Base-by-base conservation (phyloP, 1,139 yeast species). In the Geotrichum carabidarum region DNA sequence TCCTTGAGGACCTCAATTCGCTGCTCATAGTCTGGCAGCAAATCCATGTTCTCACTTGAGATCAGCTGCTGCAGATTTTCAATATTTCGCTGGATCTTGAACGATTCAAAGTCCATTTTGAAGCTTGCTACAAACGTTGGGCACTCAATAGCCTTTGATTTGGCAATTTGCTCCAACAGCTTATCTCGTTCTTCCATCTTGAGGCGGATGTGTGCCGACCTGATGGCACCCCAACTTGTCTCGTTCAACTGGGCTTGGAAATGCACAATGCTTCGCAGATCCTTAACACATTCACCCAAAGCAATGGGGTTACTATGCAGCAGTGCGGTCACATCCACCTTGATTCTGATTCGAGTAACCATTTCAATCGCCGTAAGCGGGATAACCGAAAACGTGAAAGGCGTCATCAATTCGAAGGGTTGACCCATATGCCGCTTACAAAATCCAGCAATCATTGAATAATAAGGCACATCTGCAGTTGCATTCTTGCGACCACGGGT, bases 21-120 rank as follows among this genome's bases (percentile, higher is more conserved):
- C 68, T 89, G 96, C 63, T 90, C 95, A 66, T 93, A 93, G 68
- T 93, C 97, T 0, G 99, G 99, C 47, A 93, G 75, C 53, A 94
- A 74, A 60, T 88, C 96, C 65, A 94, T 74, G 63, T 91, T 94
- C 62, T 91, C 96, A 59, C 88, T 95, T 0, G 95, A 84, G 59
- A 90, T 78, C 50, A 85, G 72, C 50, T 77, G 76, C 63, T 83
- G 80, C 61, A 90, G 71, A 0, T 75, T 70, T 4, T 74, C 78
- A 18, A 90, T 82, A 59, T 83, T 78, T 15, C 69, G 65, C 55
- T 77, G 74, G 40, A 86, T 67, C 40, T 67, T 59, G 54, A 75
- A 74, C 58, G 78, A 79, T 50, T 77, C 73, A 49, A 79, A 75
- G 34, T 81, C 73, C 44, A 77, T 78, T 1, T 69, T 61, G 59